These are phyloP conservation scores for Dryas alaskensis DNA, from an alignment of 306 rosid genomes.

Conservation along the genomic window DNA sequence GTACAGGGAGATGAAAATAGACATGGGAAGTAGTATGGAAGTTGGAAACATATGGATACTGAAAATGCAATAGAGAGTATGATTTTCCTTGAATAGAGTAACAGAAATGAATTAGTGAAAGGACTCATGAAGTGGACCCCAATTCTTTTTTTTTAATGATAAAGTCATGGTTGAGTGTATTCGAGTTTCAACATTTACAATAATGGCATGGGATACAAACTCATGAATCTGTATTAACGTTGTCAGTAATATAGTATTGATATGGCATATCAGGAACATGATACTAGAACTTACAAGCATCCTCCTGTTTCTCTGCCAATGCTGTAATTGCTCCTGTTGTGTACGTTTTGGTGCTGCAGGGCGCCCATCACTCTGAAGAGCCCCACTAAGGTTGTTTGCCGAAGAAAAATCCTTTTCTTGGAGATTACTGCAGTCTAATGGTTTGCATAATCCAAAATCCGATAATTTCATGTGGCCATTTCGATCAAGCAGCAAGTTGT, in stretches of 20 bases:
- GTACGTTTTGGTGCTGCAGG: constrained; percentile 90
- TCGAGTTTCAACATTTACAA: background rate
- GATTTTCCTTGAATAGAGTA: background rate
- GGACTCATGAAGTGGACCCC: background rate
- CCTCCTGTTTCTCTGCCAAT: constrained; percentile 98
- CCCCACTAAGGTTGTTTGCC: constrained; percentile 83
- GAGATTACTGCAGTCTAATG: constrained; percentile 90
- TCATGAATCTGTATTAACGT: background rate
- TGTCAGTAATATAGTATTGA: constrained; percentile 23
- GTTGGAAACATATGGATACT: constrained; percentile 1
- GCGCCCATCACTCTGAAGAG: constrained; percentile 89
- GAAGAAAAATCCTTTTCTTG: constrained; percentile 88
- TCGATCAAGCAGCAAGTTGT: constrained; percentile 92
- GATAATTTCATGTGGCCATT: constrained; percentile 95
- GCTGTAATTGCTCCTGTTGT: constrained; percentile 95
- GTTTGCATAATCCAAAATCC: constrained; percentile 97
- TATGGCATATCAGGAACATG: constrained; percentile 24
- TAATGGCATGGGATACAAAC: background rate
- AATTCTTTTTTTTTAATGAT: background rate
- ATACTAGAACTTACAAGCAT: constrained; percentile 74
- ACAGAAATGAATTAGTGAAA: background rate
- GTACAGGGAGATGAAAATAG: background rate
- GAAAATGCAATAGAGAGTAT: background rate
- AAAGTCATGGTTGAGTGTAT: background rate
- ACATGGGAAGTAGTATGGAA: too few relatives aligned